Evolutionary conservation across 768 basidiomycete species (phyloP).

Genomic region (Scleroderma citrinum): DNA sequence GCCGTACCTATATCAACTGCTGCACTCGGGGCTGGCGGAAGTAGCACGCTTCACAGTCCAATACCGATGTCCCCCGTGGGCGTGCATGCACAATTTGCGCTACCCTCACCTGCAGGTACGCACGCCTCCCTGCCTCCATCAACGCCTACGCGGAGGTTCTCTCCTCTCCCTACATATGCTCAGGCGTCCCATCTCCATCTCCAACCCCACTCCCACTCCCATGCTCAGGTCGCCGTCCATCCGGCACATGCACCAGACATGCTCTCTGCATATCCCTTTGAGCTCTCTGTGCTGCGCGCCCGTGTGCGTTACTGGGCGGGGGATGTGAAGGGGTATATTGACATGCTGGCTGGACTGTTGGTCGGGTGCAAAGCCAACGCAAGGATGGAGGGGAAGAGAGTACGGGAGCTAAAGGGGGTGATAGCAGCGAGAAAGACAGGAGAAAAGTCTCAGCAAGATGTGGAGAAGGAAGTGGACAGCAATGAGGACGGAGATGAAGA

Average conservation of each 20-base stretch:
- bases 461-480: neutral
- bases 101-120: neutral
- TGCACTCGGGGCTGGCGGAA: neutral
- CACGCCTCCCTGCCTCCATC: neutral
- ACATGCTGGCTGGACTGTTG: slow-evolving; percentile 61
- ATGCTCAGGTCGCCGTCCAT: neutral
- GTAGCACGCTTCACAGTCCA: neutral
- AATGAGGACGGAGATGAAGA: neutral
- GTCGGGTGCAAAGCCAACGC: slow-evolving; percentile 52
- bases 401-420: slow-evolving; percentile 9
- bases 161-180: neutral
- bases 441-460: neutral
- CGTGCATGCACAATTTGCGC: neutral
- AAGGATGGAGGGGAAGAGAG: slow-evolving; percentile 24
- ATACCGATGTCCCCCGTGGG: neutral
- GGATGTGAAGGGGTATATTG: slow-evolving; percentile 75
- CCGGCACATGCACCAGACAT: neutral
- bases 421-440: slow-evolving; percentile 3
- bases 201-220: neutral
- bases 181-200: neutral
- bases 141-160: neutral
- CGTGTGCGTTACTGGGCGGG: slow-evolving; percentile 78
- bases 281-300: slow-evolving; percentile 61
- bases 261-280: slow-evolving; percentile 35
- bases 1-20: slow-evolving; percentile 39